phyloP scores from a whole-genome alignment of 495 filamentous ascomycete species.

The Xylaria flabelliformis region DNA sequence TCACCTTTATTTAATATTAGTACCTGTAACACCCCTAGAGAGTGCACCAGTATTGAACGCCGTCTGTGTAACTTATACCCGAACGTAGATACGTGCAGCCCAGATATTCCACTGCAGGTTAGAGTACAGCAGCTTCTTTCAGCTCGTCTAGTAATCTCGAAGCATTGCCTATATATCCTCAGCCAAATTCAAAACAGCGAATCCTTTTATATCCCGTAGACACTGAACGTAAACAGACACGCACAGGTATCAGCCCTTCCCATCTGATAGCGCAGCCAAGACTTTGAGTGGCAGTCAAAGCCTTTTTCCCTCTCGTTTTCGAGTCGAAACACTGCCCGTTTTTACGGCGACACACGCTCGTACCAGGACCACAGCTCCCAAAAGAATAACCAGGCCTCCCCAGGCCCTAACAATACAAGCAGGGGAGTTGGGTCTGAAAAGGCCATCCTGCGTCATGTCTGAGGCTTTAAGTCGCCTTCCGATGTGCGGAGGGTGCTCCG shows the following conservation, averaged over 20 bases:
- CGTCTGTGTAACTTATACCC: no score
- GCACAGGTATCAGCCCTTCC: no score
- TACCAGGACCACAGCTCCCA: background rate
- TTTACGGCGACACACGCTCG: background rate
- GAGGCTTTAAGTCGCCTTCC: background rate
- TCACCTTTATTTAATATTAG: no score
- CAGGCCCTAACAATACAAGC: background rate
- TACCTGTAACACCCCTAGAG: no score
- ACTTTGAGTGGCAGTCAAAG: background rate
- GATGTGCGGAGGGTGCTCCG: background rate
- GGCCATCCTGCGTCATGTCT: background rate
- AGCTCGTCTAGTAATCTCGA: background rate
- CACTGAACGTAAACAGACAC: background rate
- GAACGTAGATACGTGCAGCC: background rate
- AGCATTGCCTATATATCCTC: background rate
- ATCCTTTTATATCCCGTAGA: background rate
- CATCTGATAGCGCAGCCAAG: background rate
- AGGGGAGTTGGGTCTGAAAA: background rate
- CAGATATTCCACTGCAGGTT: background rate
- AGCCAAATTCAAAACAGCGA: background rate
- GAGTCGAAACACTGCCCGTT: background rate
- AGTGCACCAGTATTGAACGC: no score
- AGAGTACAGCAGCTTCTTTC: background rate
- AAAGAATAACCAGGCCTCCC: background rate
- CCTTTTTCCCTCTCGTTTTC: background rate